Percentiles rank a stretch among this genome's conserved stretches.
Evolutionary conservation across 257 asterid genomes (phyloP).

Genomic region (Cordia subcordata): DNA sequence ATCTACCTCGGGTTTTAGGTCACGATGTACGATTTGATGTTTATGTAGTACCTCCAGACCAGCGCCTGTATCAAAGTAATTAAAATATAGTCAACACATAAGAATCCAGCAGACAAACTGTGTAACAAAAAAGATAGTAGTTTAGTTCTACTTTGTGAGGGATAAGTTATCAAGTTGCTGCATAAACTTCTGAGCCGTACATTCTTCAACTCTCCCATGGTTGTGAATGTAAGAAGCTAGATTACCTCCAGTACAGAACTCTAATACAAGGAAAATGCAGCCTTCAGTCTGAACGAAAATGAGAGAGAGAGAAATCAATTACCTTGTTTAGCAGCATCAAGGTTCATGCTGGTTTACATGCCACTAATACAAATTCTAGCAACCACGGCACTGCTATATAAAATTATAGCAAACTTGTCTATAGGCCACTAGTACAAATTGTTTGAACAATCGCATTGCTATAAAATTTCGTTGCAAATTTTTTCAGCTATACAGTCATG

Average conservation of each 20-base stretch:
- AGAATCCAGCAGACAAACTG: background rate
- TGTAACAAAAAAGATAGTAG: slow-evolving; percentile 4
- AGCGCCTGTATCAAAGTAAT: slow-evolving; percentile 27
- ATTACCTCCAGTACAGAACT: slow-evolving; percentile 50
- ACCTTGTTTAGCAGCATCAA: too few species aligned
- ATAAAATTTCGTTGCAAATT: too few species aligned
- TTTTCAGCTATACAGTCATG: too few species aligned
- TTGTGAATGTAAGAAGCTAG: slow-evolving; percentile 40
- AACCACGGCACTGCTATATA: too few species aligned
- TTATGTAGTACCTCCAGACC: slow-evolving; percentile 38
- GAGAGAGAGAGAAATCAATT: too few species aligned
- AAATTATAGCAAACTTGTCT: too few species aligned
- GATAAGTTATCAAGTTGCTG: slow-evolving; percentile 42
- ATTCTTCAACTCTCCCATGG: slow-evolving; percentile 47
- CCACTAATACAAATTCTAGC: too few species aligned
- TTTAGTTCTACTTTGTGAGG: background rate
- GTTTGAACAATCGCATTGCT: too few species aligned
- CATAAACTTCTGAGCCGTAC: slow-evolving; percentile 33
- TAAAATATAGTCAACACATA: background rate
- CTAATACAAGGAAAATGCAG: slow-evolving; percentile 37
- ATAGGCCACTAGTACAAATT: too few species aligned
- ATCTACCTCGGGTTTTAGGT: slow-evolving; percentile 54
- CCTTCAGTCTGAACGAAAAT: slow-evolving; percentile 31
- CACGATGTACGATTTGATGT: slow-evolving; percentile 39
- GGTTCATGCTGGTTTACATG: too few species aligned